phyloP scores from a whole-genome alignment of 768 basidiomycete species.

The Russula virescens region DNA sequence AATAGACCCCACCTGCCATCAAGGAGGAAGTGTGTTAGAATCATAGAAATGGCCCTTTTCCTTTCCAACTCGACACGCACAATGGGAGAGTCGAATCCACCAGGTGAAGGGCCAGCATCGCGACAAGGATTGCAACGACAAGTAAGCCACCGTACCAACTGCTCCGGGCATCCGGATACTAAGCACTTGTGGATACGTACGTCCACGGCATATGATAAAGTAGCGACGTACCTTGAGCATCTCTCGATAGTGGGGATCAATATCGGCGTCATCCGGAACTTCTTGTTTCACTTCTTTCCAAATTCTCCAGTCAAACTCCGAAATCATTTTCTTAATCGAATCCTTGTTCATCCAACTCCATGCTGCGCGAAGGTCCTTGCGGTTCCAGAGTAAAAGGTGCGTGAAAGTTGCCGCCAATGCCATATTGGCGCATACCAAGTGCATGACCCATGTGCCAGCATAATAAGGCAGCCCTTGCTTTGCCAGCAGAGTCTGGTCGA shows the following conservation, averaged over 20 bases:
- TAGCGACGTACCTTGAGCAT: constrained; percentile 40
- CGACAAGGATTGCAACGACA: constrained; percentile 30
- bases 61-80: constrained; percentile 26
- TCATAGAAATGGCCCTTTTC: background rate
- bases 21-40: background rate
- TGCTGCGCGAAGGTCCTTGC: constrained; percentile 36
- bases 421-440: constrained; percentile 41
- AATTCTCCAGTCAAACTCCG: constrained; percentile 37
- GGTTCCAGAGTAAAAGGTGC: constrained; percentile 46
- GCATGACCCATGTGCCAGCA: constrained; percentile 43
- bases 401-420: constrained; percentile 46
- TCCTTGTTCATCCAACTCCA: constrained; percentile 44
- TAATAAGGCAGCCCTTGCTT: constrained; percentile 44
- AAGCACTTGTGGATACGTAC: background rate
- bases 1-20: constrained; percentile 41
- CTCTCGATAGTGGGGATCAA: constrained; percentile 47
- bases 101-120: constrained; percentile 42
- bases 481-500: constrained; percentile 37
- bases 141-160: constrained; percentile 33
- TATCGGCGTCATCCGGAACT: constrained; percentile 29
- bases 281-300: constrained; percentile 37
- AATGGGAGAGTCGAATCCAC: constrained; percentile 44
- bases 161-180: constrained; percentile 34
- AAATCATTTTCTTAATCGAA: constrained; percentile 32
- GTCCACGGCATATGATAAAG: background rate